Percentiles rank a stretch among this genome's conserved stretches.
phyloP scores from a whole-genome alignment of 2,329 filamentous ascomycete species.

The Nemania serpens region DNA sequence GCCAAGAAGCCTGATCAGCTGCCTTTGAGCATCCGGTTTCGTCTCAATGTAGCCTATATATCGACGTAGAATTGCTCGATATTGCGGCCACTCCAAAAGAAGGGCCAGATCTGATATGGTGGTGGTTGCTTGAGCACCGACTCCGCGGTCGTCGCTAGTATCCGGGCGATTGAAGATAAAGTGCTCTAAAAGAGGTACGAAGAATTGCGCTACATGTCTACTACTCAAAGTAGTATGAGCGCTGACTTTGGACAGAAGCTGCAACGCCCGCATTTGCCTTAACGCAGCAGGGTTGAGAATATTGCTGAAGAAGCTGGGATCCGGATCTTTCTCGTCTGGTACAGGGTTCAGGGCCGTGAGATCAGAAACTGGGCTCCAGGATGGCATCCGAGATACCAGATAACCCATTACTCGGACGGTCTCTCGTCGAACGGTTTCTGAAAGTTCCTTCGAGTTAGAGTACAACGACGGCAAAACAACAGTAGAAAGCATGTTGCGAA shows the following conservation, averaged over 20 bases:
- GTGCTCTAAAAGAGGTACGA: slow-evolving; percentile 90
- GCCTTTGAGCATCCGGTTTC: slow-evolving; percentile 83
- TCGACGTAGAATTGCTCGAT: slow-evolving; percentile 79
- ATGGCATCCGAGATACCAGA: slow-evolving; percentile 71
- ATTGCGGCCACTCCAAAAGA: slow-evolving; percentile 88
- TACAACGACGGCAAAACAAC: slow-evolving; percentile 78
- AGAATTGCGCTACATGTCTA: slow-evolving; percentile 81
- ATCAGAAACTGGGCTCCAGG: slow-evolving; percentile 74
- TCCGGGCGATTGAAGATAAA: slow-evolving; percentile 86
- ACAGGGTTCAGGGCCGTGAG: slow-evolving; percentile 69
- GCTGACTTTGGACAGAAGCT: slow-evolving; percentile 73
- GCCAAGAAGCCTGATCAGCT: slow-evolving; percentile 79
- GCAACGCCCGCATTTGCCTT: slow-evolving; percentile 81
- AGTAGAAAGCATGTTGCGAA: slow-evolving; percentile 62
- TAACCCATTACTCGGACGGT: slow-evolving; percentile 79
- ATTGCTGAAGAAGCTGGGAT: slow-evolving; percentile 85
- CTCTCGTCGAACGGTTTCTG: slow-evolving; percentile 84
- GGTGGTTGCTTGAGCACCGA: slow-evolving; percentile 83
- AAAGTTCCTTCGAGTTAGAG: slow-evolving; percentile 73
- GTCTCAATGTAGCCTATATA: slow-evolving; percentile 82
- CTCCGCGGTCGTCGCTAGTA: slow-evolving; percentile 75
- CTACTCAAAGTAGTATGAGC: slow-evolving; percentile 67
- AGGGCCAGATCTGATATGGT: slow-evolving; percentile 76
- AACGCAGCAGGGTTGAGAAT: slow-evolving; percentile 88
- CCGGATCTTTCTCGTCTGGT: slow-evolving; percentile 65